These are phyloP conservation scores for Macrolepiota albuminosa DNA, from an alignment of 768 basidiomycete genomes.

Conservation along the genomic window DNA sequence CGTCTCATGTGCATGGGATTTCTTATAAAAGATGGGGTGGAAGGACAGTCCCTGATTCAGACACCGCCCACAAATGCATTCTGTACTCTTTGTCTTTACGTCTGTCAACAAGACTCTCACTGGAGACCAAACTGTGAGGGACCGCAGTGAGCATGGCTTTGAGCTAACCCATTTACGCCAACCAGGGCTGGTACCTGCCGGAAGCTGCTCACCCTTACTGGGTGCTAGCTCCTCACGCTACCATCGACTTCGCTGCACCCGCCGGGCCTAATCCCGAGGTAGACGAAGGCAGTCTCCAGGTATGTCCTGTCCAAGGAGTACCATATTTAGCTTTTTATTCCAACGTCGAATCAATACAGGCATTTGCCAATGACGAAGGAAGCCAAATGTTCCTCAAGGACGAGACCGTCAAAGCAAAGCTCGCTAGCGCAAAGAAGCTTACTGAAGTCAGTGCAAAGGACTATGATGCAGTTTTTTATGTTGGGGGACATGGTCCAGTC, in stretches of 20 bases:
- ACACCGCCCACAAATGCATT: slow-evolving; percentile 26
- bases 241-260: slow-evolving; percentile 58
- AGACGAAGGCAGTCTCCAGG: slow-evolving; percentile 52
- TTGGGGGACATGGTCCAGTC: slow-evolving; percentile 77
- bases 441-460: slow-evolving; percentile 51
- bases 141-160: not conserved
- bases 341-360: slow-evolving; percentile 23
- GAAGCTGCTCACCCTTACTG: slow-evolving; percentile 76
- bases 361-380: slow-evolving; percentile 48
- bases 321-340: not conserved
- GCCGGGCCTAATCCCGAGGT: slow-evolving; percentile 67
- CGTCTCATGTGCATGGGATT: not conserved
- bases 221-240: slow-evolving; percentile 41
- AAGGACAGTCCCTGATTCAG: not conserved
- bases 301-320: slow-evolving; percentile 15
- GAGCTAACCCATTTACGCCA: not conserved
- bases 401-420: slow-evolving; percentile 42
- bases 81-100: slow-evolving; percentile 72
- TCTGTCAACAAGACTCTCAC: slow-evolving; percentile 56
- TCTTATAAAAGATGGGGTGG: not conserved
- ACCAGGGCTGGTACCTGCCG: slow-evolving; percentile 72
- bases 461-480: slow-evolving; percentile 73
- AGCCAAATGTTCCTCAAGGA: slow-evolving; percentile 57
- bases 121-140: slow-evolving; percentile 45
- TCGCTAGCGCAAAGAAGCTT: slow-evolving; percentile 56